phyloP scores from a whole-genome alignment of 2,329 filamentous ascomycete species.

The Massarina eburnea region DNA sequence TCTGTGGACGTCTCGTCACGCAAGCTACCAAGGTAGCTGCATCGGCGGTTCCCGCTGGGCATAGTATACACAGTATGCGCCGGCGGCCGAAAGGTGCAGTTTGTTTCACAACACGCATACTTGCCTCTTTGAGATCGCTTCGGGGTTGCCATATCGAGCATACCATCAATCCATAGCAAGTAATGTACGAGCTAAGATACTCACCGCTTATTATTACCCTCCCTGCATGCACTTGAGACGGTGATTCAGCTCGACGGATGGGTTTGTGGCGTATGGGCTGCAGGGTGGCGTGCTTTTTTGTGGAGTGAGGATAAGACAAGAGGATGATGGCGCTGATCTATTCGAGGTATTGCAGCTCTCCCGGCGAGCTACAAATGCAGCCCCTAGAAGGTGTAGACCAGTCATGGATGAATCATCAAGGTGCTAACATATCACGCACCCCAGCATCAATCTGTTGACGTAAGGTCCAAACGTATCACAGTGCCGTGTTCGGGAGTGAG shows the following conservation, averaged over 20 bases:
- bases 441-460: no score
- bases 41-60: background rate
- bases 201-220: background rate
- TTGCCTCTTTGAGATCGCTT: background rate
- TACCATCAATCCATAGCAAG: background rate
- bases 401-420: no score
- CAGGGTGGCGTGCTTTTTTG: conserved; percentile 19
- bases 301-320: conserved; percentile 14
- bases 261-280: conserved; percentile 13
- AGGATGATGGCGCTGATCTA: background rate
- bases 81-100: no score
- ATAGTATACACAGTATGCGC: background rate
- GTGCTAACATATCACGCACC: no score
- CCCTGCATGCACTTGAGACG: background rate
- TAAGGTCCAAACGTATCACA: no score
- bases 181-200: background rate
- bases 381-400: no score
- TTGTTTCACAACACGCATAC: no score
- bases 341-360: no score
- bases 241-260: no score
- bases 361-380: no score
- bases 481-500: background rate
- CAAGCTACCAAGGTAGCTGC: no score
- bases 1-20: no score
- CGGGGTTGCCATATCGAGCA: background rate